Conservation (phyloP, 768 basidiomycete genomes). For the Sistotremastrum niveocremeum region DNA sequence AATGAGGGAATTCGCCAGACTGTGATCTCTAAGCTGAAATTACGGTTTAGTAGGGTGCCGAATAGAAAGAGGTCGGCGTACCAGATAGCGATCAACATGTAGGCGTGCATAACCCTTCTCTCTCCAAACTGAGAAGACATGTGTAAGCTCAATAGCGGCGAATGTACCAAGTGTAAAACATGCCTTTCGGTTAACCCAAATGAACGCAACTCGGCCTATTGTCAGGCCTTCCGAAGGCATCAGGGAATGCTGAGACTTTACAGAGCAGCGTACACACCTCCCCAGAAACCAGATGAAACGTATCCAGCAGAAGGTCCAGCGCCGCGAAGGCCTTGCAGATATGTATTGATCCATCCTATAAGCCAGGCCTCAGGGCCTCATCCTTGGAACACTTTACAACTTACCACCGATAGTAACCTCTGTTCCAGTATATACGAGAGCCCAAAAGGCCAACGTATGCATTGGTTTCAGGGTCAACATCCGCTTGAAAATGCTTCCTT, state of each 20-base stretch:
- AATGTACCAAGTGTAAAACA: neutral
- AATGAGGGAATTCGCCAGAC: constrained; percentile 46
- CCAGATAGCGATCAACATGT: constrained; percentile 16
- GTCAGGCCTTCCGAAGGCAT: constrained; percentile 25
- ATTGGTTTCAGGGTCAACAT: constrained; percentile 15
- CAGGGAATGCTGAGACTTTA: too few relatives aligned
- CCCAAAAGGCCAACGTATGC: constrained; percentile 17
- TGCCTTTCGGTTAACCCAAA: constrained; percentile 36
- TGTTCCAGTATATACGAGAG: constrained; percentile 20
- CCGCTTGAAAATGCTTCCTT: constrained; percentile 11
- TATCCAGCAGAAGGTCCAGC: constrained; percentile 25
- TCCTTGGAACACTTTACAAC: neutral
- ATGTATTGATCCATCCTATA: constrained; percentile 62
- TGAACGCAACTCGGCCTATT: constrained; percentile 35
- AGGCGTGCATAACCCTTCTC: constrained; percentile 20
- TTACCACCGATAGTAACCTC: constrained; percentile 20
- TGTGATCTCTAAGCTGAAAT: constrained; percentile 33
- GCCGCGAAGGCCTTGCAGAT: constrained; percentile 27
- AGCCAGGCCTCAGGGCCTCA: neutral
- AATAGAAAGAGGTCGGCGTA: constrained; percentile 3
- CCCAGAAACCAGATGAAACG: constrained; percentile 18
- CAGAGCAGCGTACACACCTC: constrained; percentile 12
- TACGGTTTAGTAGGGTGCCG: constrained; percentile 1
- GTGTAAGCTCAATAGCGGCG: neutral
- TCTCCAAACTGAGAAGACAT: constrained; percentile 15